Conservation (phyloP, 306 rosid genomes). For the Abrus pulchellus region DNA sequence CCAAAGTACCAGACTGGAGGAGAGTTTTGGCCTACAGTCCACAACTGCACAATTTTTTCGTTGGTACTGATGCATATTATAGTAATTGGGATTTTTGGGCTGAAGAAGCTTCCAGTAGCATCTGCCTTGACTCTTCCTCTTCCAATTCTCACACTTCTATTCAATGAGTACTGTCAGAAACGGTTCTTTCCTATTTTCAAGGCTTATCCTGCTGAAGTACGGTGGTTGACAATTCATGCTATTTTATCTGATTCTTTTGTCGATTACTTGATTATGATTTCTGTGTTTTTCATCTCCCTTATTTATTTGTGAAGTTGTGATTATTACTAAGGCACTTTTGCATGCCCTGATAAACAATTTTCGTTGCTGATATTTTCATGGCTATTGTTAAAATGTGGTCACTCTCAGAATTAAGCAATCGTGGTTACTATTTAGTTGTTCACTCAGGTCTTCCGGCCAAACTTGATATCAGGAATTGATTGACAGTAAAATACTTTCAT, state of each 20-base stretch:
- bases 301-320: slow-evolving; percentile 8
- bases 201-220: slow-evolving; percentile 73
- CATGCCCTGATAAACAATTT: neutral
- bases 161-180: slow-evolving; percentile 76
- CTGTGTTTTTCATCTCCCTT: neutral
- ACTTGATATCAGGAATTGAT: neutral
- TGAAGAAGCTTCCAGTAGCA: slow-evolving; percentile 75
- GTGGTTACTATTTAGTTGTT: neutral
- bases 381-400: neutral
- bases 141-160: slow-evolving; percentile 81
- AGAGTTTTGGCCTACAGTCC: slow-evolving; percentile 80
- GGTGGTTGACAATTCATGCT: slow-evolving; percentile 32
- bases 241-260: slow-evolving; percentile 24
- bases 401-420: neutral
- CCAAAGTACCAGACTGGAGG: slow-evolving; percentile 77
- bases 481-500: neutral
- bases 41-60: slow-evolving; percentile 71
- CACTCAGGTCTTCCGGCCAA: neutral
- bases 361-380: slow-evolving; percentile 20
- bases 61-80: slow-evolving; percentile 84
- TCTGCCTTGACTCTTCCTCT: slow-evolving; percentile 71
- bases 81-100: slow-evolving; percentile 82
- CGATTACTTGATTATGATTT: slow-evolving; percentile 26
- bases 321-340: neutral
- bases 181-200: slow-evolving; percentile 78